Evolutionary conservation across 345 rosid genomes (phyloP), one percentile per base, ranked within the genome.

Genomic region (Abelmoschus esculentus): DNA sequence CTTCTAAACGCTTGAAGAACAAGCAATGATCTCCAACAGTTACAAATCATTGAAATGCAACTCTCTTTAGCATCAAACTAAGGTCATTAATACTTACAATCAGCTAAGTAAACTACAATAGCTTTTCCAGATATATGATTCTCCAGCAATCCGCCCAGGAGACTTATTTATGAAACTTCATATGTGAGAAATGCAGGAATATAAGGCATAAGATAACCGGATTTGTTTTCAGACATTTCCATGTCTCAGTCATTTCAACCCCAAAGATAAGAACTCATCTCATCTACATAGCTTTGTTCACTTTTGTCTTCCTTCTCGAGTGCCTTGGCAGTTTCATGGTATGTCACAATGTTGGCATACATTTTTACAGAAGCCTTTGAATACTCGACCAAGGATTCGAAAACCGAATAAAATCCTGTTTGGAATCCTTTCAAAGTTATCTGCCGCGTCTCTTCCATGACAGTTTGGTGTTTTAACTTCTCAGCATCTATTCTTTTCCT

Each of bases 381-480:
- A 59, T 78, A 84, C 74, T 69, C 76, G 1, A 67, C 55, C 71
- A 84, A 29, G 0, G 82, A 77, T 52, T 63, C 73, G 9, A 84
- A 76, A 32, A 84, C 82, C 0, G 78, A 56, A 7, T 72, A 72
- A 46, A 84, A 75, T 50, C 85, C 82, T 19, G 66, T 67, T 70
- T 80, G 85, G 46, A 84, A 73, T 53, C 83, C 78, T 40, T 62
- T 46, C 54, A 84, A 17, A 2, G 74, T 76, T 59, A 78, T 75
- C 31, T 52, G 61, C 46, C 76, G 72, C 0, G 85, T 80, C 67
- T 78, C 79, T 73, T 80, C 69, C 76, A 77, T 72, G 60, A 68
- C 52, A 32, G 22, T 13, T 1, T 71, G 74, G 76, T 84, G 82
- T 56, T 81, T 78, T 66, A 5, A 78, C 65, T 73, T 82, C 69